phyloP scores from a whole-genome alignment of 495 filamentous ascomycete species.

The Acidomyces sp. region DNA sequence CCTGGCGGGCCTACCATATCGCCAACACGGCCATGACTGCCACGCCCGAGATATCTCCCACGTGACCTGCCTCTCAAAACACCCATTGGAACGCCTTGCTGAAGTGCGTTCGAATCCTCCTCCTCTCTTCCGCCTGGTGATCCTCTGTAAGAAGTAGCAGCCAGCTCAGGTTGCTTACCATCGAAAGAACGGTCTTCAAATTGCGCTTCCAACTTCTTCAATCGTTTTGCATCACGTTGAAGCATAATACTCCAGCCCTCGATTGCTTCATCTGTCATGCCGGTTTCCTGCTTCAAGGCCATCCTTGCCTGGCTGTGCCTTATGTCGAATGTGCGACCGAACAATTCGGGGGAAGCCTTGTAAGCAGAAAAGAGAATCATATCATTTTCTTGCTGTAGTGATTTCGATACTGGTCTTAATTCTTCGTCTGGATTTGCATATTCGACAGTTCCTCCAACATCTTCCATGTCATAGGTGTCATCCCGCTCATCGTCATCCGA shows the following conservation, averaged over 20 bases:
- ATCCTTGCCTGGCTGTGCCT: slow-evolving; percentile 47
- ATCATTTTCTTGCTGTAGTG: slow-evolving; percentile 25
- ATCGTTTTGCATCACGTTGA: slow-evolving; percentile 49
- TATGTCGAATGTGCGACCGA: slow-evolving; percentile 55
- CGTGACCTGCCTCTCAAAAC: slow-evolving; percentile 33
- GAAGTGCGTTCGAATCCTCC: slow-evolving; percentile 32
- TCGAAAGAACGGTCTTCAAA: slow-evolving; percentile 34
- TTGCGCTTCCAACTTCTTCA: slow-evolving; percentile 51
- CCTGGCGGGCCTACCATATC: slow-evolving; percentile 45
- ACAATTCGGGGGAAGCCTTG: slow-evolving; percentile 46
- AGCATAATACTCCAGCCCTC: slow-evolving; percentile 92
- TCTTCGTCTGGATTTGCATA: slow-evolving; percentile 31
- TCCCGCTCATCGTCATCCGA: slow-evolving; percentile 93
- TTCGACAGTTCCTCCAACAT: slow-evolving; percentile 81
- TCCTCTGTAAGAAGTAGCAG: slow-evolving; percentile 48
- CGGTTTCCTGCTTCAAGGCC: slow-evolving; percentile 60
- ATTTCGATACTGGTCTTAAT: slow-evolving; percentile 11
- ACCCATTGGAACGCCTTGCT: too few relatives aligned
- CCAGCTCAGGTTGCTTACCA: slow-evolving; percentile 47
- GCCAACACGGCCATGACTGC: slow-evolving; percentile 37
- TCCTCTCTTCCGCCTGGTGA: slow-evolving; percentile 33
- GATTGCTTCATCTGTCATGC: slow-evolving; percentile 85
- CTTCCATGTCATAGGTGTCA: slow-evolving; percentile 86
- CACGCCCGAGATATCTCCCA: slow-evolving; percentile 38
- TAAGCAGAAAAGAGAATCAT: slow-evolving; percentile 53